A percentile compares a stretch with the other conserved stretches of the same genome.
Conservation (phyloP, 352 stramenopile species). For the Phytophthora constricta region DNA sequence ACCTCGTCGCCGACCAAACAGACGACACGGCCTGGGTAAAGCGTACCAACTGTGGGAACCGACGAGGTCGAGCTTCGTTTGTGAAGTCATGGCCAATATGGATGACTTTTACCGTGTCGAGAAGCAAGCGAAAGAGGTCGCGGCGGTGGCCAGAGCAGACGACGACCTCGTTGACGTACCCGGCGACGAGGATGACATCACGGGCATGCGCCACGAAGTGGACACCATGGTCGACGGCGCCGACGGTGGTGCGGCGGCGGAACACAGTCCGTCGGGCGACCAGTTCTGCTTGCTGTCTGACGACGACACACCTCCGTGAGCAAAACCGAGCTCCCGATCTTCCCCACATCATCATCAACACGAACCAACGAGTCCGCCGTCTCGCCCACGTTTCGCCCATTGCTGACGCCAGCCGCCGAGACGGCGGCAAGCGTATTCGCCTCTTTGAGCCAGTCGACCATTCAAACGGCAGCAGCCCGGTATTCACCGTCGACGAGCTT, state of each 20-base stretch:
- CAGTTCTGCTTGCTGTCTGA: not conserved
- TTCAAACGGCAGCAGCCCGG: not conserved
- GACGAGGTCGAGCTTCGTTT: not conserved
- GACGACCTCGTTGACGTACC: not conserved
- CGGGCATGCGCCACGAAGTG: not conserved
- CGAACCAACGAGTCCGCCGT: not conserved
- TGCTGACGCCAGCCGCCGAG: not conserved
- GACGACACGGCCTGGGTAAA: too few species aligned
- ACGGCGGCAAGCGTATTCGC: too few species aligned
- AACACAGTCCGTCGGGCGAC: not conserved
- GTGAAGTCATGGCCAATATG: not conserved
- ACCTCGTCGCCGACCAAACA: too few species aligned
- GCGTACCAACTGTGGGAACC: not conserved
- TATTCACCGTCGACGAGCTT: too few species aligned
- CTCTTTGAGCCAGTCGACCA: not conserved
- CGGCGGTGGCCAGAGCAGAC: not conserved
- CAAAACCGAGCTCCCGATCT: not conserved
- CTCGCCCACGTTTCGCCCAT: not conserved
- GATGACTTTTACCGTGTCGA: constrained; percentile 3
- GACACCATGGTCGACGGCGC: not conserved
- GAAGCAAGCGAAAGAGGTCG: not conserved
- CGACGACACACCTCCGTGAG: not conserved
- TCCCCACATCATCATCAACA: not conserved
- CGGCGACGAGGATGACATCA: not conserved
- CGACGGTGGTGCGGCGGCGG: not conserved